Percentiles rank a stretch among this genome's conserved stretches.
phyloP scores from a whole-genome alignment of 2,329 filamentous ascomycete species.

The Calonectria henricotiae region DNA sequence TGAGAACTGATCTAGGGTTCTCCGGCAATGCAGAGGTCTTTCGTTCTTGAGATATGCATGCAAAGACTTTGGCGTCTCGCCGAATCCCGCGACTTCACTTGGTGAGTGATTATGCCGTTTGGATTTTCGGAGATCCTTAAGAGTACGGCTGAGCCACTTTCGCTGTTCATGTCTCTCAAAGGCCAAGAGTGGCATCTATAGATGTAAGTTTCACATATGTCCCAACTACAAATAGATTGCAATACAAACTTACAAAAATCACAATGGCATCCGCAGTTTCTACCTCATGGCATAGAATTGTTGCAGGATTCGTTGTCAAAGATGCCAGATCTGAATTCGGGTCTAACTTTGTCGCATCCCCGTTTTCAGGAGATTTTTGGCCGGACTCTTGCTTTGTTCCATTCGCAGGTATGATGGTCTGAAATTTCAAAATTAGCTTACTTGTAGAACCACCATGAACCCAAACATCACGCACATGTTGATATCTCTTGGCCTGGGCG shows the following conservation, averaged over 20 bases:
- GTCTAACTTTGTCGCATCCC: neutral
- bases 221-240: neutral
- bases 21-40: neutral
- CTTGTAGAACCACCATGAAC: neutral
- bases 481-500: neutral
- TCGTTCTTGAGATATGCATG: conserved; percentile 3
- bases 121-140: neutral
- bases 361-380: neutral
- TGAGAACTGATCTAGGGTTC: conserved; percentile 11
- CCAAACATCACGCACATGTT: neutral
- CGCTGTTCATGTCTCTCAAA: neutral
- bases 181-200: neutral
- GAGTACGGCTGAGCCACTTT: neutral
- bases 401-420: neutral
- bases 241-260: neutral
- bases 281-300: neutral
- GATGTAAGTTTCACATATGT: neutral
- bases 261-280: neutral
- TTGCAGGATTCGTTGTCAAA: neutral
- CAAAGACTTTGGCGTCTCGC: neutral
- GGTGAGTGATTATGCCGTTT: neutral
- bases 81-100: neutral
- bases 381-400: neutral
- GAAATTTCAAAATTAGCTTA: neutral
- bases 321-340: neutral